Conservation (phyloP, 2,329 filamentous ascomycete species). For the Fusarium sp. region DNA sequence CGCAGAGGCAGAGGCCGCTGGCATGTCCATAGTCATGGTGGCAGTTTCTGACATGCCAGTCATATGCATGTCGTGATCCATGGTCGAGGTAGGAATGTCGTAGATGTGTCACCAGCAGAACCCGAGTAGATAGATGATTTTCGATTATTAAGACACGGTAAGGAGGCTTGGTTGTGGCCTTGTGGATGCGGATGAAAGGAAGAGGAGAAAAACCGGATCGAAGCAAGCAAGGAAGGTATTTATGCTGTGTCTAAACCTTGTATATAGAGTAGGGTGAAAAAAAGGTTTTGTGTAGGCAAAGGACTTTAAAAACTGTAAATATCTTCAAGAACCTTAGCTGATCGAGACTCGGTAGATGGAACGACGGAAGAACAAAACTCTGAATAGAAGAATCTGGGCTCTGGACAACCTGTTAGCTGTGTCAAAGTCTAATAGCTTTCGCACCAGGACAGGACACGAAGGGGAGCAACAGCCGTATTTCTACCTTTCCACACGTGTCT, state of each 20-base stretch:
- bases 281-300: too few species aligned
- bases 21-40: constrained; percentile 38
- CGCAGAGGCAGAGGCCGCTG: constrained; percentile 31
- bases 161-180: too few species aligned
- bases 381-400: too few species aligned
- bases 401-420: neutral
- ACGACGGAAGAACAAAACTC: neutral
- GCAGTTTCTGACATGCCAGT: constrained; percentile 19
- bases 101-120: too few species aligned
- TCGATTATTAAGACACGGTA: neutral
- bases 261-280: too few species aligned
- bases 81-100: too few species aligned
- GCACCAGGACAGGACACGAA: neutral
- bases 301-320: too few species aligned
- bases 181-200: too few species aligned
- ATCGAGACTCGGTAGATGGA: neutral
- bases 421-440: constrained; percentile 8
- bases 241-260: too few species aligned
- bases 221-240: too few species aligned
- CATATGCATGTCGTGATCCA: constrained; percentile 29
- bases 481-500: neutral
- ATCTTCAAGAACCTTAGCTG: too few species aligned
- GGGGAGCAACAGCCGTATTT: constrained; percentile 9
- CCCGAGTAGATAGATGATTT: neutral
- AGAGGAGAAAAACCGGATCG: too few species aligned